Conservation (phyloP, 108 stramenopile species). For the Pseudonitzschia pungens region DNA sequence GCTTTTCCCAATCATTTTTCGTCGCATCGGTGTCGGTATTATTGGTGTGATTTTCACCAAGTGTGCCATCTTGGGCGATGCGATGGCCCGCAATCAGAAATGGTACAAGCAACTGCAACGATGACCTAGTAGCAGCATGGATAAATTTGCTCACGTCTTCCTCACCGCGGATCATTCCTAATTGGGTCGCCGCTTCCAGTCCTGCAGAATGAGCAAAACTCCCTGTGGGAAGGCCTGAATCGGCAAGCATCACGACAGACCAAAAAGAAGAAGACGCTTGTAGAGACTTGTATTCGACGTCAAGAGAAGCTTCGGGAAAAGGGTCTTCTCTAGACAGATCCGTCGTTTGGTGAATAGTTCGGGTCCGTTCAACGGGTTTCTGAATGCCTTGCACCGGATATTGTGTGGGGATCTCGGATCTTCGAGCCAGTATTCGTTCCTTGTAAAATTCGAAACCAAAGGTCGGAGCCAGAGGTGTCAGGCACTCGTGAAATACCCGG, state of each 20-base stretch:
- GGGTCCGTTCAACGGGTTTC: not conserved
- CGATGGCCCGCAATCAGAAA: slow-evolving; percentile 58
- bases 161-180: slow-evolving; percentile 49
- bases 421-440: slow-evolving; percentile 37
- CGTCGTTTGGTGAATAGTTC: not conserved
- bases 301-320: not conserved
- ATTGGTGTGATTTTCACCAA: not conserved
- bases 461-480: slow-evolving; percentile 31
- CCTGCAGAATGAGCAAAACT: slow-evolving; percentile 87
- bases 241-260: slow-evolving; percentile 57
- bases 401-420: slow-evolving; percentile 9
- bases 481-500: slow-evolving; percentile 46
- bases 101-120: slow-evolving; percentile 55
- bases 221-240: slow-evolving; percentile 79
- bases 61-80: slow-evolving; percentile 14
- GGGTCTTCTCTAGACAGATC: not conserved
- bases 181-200: slow-evolving; percentile 75
- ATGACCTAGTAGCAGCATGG: slow-evolving; percentile 62
- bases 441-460: slow-evolving; percentile 52
- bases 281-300: not conserved
- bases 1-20: slow-evolving; percentile 33
- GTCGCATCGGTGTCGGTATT: slow-evolving; percentile 13
- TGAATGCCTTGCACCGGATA: not conserved
- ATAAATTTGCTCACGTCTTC: slow-evolving; percentile 38
- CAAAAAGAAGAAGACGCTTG: slow-evolving; percentile 21